phyloP scores from a whole-genome alignment of 2,329 filamentous ascomycete genomes.

The Ophiocordyceps sinensis region DNA sequence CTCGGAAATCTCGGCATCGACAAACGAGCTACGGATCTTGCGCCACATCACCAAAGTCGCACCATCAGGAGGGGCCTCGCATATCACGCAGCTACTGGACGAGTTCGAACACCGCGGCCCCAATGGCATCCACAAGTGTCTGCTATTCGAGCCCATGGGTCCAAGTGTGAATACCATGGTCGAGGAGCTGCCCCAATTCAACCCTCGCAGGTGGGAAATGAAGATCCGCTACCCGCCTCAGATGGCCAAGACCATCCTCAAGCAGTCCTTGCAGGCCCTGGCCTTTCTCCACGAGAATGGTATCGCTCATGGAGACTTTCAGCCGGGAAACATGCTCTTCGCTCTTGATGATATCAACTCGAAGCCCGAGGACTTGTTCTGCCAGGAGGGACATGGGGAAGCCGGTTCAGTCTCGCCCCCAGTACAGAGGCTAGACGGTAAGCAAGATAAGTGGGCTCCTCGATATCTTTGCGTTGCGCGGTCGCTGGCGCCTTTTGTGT shows the following conservation, averaged over 20 bases:
- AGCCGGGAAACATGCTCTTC: constrained; percentile 23
- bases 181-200: constrained; percentile 17
- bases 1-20: constrained; percentile 4
- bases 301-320: constrained; percentile 25
- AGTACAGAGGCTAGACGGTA: constrained; percentile 15
- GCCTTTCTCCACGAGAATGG: constrained; percentile 21
- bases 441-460: constrained; percentile 14
- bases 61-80: constrained; percentile 6
- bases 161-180: constrained; percentile 22
- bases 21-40: constrained; percentile 8
- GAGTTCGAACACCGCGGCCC: constrained; percentile 16
- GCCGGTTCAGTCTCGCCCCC: constrained; percentile 10
- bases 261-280: constrained; percentile 22
- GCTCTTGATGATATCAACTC: constrained; percentile 13
- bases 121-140: constrained; percentile 16
- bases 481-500: constrained; percentile 9
- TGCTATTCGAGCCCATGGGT: constrained; percentile 17
- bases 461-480: constrained; percentile 15
- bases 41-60: constrained; percentile 6
- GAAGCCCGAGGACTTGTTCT: constrained; percentile 9
- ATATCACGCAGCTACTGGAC: constrained; percentile 16
- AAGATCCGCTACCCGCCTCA: constrained; percentile 21
- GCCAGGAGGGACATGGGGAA: constrained; percentile 10
- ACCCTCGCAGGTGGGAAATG: constrained; percentile 9
- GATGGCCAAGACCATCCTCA: constrained; percentile 25